Conservation (phyloP, 1,284 basidiomycete species). For the Trametes versicolor region DNA sequence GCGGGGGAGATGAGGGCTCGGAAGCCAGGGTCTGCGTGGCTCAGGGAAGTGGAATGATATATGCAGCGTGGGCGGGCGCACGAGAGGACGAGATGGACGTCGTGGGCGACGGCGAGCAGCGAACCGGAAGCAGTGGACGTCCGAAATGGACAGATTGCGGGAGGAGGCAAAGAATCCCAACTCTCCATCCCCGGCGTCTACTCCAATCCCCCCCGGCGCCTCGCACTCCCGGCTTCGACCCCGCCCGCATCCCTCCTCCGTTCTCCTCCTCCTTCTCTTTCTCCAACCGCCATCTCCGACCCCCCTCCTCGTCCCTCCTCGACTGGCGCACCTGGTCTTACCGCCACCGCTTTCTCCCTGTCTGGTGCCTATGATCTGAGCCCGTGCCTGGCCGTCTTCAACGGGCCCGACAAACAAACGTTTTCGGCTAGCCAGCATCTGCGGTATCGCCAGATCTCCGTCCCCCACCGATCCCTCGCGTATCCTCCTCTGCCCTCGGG, state of each 20-base stretch:
- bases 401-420: conserved; percentile 16
- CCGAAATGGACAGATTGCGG: conserved; percentile 15
- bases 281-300: conserved; percentile 26
- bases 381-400: conserved; percentile 3
- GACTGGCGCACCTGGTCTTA: neutral
- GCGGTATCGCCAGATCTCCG: conserved; percentile 27
- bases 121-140: neutral
- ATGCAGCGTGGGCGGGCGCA: neutral
- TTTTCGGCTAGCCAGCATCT: conserved; percentile 11
- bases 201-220: conserved; percentile 15
- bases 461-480: conserved; percentile 24
- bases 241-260: conserved; percentile 4
- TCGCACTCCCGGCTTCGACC: conserved; percentile 14
- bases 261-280: conserved; percentile 17
- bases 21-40: neutral
- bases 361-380: conserved; percentile 9
- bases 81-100: neutral
- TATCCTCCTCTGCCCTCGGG: conserved; percentile 29
- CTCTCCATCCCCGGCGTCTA: conserved; percentile 12
- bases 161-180: neutral
- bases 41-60: neutral
- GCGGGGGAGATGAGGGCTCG: no score
- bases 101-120: neutral
- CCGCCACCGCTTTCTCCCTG: neutral
- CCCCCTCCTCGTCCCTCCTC: conserved; percentile 4